Evolutionary conservation across 768 basidiomycete genomes (phyloP).

Genomic region (Kwoniella bestiolae): DNA sequence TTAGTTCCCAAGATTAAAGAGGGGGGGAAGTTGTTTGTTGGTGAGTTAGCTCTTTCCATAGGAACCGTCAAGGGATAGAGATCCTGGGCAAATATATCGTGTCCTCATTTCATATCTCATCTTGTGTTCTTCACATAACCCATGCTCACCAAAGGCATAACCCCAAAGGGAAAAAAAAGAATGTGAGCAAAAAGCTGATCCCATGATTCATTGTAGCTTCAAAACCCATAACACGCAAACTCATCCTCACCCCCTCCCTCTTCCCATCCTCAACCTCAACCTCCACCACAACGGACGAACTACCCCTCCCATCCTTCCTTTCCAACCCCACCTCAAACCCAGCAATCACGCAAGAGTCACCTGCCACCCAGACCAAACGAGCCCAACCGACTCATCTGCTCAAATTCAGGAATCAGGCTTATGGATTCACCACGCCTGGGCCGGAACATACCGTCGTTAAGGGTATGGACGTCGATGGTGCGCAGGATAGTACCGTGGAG

Average conservation of each 20-base stretch:
- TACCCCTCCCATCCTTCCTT: conserved; percentile 36
- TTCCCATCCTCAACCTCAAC: conserved; percentile 1
- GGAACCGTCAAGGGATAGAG: no score
- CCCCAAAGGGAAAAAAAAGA: no score
- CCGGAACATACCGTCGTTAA: conserved; percentile 17
- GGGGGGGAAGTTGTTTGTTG: conserved; percentile 43
- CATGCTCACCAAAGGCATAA: no score
- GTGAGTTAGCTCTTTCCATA: conserved; percentile 41
- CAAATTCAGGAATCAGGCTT: conserved; percentile 55
- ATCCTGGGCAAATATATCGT: no score
- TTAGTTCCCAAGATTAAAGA: conserved; percentile 43
- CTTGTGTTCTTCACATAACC: no score
- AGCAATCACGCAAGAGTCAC: conserved; percentile 4
- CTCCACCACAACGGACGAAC: conserved; percentile 9
- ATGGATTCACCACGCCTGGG: conserved; percentile 43
- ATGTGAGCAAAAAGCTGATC: no score
- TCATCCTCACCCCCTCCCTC: conserved; percentile 42
- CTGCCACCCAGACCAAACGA: conserved; percentile 32
- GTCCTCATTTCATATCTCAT: background rate
- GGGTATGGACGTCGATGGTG: background rate
- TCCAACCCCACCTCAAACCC: conserved; percentile 15
- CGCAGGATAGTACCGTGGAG: background rate
- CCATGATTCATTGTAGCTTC: conserved; percentile 35
- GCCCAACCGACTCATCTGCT: conserved; percentile 48
- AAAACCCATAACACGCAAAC: conserved; percentile 42